Evolutionary conservation across 2,329 filamentous ascomycete genomes (phyloP).

Genomic region (Volutella citrinella): DNA sequence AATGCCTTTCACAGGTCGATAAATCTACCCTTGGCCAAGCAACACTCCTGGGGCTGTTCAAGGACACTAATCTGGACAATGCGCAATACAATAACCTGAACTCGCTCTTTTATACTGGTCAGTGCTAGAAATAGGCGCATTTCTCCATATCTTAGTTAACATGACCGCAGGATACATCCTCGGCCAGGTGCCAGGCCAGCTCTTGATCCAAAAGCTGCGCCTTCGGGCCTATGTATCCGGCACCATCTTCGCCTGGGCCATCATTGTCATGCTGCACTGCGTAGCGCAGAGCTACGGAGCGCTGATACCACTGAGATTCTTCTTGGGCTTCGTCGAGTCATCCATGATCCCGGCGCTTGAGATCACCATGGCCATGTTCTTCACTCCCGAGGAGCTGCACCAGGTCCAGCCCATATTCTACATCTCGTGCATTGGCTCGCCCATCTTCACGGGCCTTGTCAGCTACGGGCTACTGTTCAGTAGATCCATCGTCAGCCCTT

Average conservation of each 20-base stretch:
- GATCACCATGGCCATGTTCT: slow-evolving; percentile 15
- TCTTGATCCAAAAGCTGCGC: slow-evolving; percentile 9
- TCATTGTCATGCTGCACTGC: slow-evolving; percentile 10
- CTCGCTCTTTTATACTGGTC: slow-evolving; percentile 8
- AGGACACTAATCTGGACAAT: slow-evolving; percentile 8
- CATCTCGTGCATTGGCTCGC: slow-evolving; percentile 14
- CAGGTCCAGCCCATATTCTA: slow-evolving; percentile 14
- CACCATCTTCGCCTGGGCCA: slow-evolving; percentile 10
- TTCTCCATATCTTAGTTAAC: not conserved
- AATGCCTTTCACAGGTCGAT: slow-evolving; percentile 7
- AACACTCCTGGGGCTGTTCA: slow-evolving; percentile 7
- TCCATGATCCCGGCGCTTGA: slow-evolving; percentile 10
- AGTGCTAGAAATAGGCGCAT: not conserved
- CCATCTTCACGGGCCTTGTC: slow-evolving; percentile 14
- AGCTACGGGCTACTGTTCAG: slow-evolving; percentile 14
- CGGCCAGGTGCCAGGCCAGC: slow-evolving; percentile 8
- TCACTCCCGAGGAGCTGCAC: slow-evolving; percentile 11
- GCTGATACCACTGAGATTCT: slow-evolving; percentile 11
- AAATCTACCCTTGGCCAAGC: slow-evolving; percentile 8
- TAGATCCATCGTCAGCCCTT: slow-evolving; percentile 7
- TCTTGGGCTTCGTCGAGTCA: slow-evolving; percentile 10
- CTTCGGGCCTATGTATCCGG: slow-evolving; percentile 9
- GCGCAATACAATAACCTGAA: slow-evolving; percentile 13
- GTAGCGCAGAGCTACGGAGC: slow-evolving; percentile 9
- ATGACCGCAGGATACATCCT: slow-evolving; percentile 7